phyloP scores from a whole-genome alignment of 225 moss, liverwort and hornwort species.

The Pseudisothecium myosuroides region DNA sequence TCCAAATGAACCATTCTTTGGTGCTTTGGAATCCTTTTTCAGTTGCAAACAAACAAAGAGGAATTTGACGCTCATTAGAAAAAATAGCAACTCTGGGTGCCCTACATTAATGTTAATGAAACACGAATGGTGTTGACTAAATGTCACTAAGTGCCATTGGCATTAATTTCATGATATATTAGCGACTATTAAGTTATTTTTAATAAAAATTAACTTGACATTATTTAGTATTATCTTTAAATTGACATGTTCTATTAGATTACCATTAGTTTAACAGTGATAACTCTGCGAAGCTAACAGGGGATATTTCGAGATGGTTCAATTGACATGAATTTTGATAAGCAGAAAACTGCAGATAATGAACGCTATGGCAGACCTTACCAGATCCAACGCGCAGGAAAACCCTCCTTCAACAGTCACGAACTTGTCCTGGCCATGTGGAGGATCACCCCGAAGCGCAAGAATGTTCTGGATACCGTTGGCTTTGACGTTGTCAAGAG shows the following conservation, averaged over 20 bases:
- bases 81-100: neutral
- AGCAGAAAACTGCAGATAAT: neutral
- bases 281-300: neutral
- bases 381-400: conserved; percentile 82
- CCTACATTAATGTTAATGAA: neutral
- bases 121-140: neutral
- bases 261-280: neutral
- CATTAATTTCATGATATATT: neutral
- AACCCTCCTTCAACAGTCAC: conserved; percentile 74
- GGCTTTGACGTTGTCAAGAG: conserved; percentile 50
- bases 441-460: conserved; percentile 90
- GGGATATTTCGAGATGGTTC: neutral
- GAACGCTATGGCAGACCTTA: neutral
- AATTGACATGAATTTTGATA: neutral
- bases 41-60: neutral
- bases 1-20: neutral
- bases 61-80: neutral
- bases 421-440: conserved; percentile 83
- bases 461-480: conserved; percentile 90
- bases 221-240: too few species aligned
- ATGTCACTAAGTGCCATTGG: neutral
- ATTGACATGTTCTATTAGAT: neutral
- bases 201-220: too few species aligned
- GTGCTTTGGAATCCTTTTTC: neutral
- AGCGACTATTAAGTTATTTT: neutral